A percentile compares a stretch with the other conserved stretches of the same genome.
Evolutionary conservation across 2,329 filamentous ascomycete genomes (phyloP).

Genomic region (Paecilomyces dactylethromorphus): DNA sequence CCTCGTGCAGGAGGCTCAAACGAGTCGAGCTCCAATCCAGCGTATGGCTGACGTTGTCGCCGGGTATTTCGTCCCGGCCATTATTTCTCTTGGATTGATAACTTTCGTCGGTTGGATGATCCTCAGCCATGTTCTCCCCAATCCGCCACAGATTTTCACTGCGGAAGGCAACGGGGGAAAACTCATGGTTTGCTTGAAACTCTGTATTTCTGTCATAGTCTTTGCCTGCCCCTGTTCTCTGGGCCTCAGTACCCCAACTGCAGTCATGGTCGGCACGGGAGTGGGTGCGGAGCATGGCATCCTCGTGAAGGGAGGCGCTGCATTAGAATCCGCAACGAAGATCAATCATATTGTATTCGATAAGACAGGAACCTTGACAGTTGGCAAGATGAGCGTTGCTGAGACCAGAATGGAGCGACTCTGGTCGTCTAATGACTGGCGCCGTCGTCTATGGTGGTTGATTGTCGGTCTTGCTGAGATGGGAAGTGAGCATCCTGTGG

Average conservation of each 20-base stretch:
- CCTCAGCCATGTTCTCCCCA: slow-evolving; percentile 72
- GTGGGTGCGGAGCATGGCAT: slow-evolving; percentile 94
- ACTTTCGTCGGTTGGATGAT: slow-evolving; percentile 95
- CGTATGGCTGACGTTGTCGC: slow-evolving; percentile 84
- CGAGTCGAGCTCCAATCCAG: slow-evolving; percentile 88
- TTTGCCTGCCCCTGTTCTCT: slow-evolving; percentile 96
- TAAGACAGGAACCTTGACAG: slow-evolving; percentile 91
- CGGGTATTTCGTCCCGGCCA: slow-evolving; percentile 87
- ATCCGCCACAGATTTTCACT: slow-evolving; percentile 85
- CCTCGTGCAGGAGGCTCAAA: slow-evolving; percentile 96
- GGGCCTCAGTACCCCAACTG: slow-evolving; percentile 91
- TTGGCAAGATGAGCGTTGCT: slow-evolving; percentile 91
- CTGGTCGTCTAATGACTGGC: slow-evolving; percentile 65
- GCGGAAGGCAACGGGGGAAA: slow-evolving; percentile 77
- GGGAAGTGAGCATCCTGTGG: slow-evolving; percentile 92
- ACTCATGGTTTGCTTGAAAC: slow-evolving; percentile 92
- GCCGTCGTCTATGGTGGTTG: slow-evolving; percentile 84
- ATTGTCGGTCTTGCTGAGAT: slow-evolving; percentile 91
- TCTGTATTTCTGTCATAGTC: slow-evolving; percentile 97
- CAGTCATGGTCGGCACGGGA: slow-evolving; percentile 98
- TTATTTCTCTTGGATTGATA: slow-evolving; percentile 72
- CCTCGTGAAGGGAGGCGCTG: slow-evolving; percentile 92
- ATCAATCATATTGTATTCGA: slow-evolving; percentile 87
- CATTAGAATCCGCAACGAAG: slow-evolving; percentile 83
- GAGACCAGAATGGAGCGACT: slow-evolving; percentile 57